phyloP scores from a whole-genome alignment of 2,329 filamentous ascomycete species.

The Penicillium sp. region DNA sequence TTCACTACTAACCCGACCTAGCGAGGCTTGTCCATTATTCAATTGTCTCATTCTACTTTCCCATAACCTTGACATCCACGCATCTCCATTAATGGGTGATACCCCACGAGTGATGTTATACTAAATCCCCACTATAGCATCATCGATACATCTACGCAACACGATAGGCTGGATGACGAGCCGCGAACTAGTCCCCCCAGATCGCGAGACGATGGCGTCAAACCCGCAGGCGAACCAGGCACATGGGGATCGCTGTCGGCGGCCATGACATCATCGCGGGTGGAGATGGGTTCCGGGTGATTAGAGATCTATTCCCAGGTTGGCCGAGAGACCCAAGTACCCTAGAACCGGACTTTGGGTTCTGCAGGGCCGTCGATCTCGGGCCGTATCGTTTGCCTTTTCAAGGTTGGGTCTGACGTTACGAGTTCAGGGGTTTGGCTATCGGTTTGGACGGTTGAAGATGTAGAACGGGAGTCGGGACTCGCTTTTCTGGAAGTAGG shows the following conservation, averaged over 20 bases:
- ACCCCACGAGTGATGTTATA: background rate
- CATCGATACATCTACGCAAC: background rate
- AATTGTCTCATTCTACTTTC: too few relatives aligned
- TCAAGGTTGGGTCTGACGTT: too few relatives aligned
- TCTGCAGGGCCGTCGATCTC: background rate
- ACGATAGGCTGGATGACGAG: background rate
- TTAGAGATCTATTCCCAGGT: background rate
- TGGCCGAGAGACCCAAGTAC: too few relatives aligned
- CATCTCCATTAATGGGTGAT: background rate
- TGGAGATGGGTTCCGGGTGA: background rate
- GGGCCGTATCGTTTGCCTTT: too few relatives aligned
- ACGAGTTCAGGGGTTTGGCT: background rate
- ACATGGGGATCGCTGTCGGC: background rate
- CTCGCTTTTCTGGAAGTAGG: background rate
- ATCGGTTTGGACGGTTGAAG: background rate
- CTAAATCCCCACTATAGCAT: background rate
- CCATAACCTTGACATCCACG: background rate
- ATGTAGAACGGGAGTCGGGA: background rate
- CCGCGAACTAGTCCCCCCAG: background rate
- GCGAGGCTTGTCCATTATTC: too few relatives aligned
- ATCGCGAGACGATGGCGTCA: background rate
- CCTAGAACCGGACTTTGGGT: too few relatives aligned
- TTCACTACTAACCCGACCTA: background rate
- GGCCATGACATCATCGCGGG: constrained; percentile 4
- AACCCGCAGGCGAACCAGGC: background rate